Evolutionary conservation across 1,139 yeast species (phyloP).

Genomic region (Pichia sp.): DNA sequence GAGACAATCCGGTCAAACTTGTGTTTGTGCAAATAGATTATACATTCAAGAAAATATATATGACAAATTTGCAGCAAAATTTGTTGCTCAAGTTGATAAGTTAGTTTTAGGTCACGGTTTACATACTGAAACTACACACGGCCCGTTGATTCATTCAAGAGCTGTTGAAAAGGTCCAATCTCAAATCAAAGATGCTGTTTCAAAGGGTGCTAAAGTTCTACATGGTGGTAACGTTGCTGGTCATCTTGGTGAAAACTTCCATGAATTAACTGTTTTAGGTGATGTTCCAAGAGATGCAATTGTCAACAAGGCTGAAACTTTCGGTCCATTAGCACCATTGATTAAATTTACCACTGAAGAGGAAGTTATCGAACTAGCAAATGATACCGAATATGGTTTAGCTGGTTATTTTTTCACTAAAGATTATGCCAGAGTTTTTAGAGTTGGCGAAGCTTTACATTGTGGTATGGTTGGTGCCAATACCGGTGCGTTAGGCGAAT

Average conservation of each 20-base stretch:
- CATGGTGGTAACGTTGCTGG: conserved; percentile 60
- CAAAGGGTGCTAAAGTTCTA: conserved; percentile 65
- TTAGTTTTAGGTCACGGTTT: conserved; percentile 74
- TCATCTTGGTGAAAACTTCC: conserved; percentile 68
- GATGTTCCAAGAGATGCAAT: conserved; percentile 59
- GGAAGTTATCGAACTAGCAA: conserved; percentile 66
- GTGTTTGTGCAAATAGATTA: conserved; percentile 76
- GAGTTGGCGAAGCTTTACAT: conserved; percentile 67
- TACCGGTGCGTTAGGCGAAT: conserved; percentile 69
- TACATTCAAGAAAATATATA: conserved; percentile 61
- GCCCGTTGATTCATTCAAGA: conserved; percentile 69
- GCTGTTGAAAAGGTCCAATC: conserved; percentile 65
- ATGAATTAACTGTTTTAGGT: conserved; percentile 66
- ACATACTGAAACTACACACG: conserved; percentile 62
- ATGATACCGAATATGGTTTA: conserved; percentile 65
- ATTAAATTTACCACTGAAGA: conserved; percentile 61
- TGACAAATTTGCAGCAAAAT: conserved; percentile 49
- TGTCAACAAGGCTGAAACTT: conserved; percentile 73
- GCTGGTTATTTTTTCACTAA: conserved; percentile 79
- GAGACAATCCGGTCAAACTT: conserved; percentile 76
- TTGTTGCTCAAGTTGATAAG: conserved; percentile 47
- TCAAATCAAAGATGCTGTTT: conserved; percentile 71
- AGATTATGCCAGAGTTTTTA: conserved; percentile 57
- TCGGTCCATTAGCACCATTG: conserved; percentile 85
- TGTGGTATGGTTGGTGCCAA: conserved; percentile 79